These are phyloP conservation scores for Boletales sp. DNA, from an alignment of 768 basidiomycete species.

Conservation along the genomic window DNA sequence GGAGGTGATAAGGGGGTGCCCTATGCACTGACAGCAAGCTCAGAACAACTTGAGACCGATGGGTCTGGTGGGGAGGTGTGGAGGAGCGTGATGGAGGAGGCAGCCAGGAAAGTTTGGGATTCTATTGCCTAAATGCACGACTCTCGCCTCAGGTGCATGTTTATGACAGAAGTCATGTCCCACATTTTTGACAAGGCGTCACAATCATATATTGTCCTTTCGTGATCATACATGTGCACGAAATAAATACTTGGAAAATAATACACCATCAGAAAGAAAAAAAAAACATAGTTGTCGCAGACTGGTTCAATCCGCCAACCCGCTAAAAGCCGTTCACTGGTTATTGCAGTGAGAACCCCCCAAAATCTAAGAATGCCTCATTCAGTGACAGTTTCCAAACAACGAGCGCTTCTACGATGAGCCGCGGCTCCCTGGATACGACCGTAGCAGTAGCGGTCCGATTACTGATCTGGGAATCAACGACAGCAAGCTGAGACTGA, in stretches of 20 bases:
- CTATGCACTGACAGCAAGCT: constrained; percentile 33
- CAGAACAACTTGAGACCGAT: constrained; percentile 13
- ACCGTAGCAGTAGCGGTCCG: too few relatives aligned
- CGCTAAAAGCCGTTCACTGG: too few relatives aligned
- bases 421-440: constrained; percentile 38
- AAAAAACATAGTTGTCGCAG: too few relatives aligned
- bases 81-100: constrained; percentile 28
- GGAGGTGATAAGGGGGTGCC: constrained; percentile 70
- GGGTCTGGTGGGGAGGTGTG: constrained; percentile 30
- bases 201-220: too few relatives aligned
- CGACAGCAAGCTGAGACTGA: too few relatives aligned
- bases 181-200: too few relatives aligned
- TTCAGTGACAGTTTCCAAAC: constrained; percentile 73
- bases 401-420: constrained; percentile 79
- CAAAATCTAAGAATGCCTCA: constrained; percentile 76
- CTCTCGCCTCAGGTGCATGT: background rate
- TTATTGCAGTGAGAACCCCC: constrained; percentile 44
- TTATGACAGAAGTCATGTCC: background rate
- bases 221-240: too few relatives aligned
- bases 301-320: too few relatives aligned
- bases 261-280: background rate
- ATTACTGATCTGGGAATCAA: too few relatives aligned
- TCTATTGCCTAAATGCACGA: constrained; percentile 8
- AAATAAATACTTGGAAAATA: background rate
- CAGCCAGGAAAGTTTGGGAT: constrained; percentile 30